These are phyloP conservation scores for Cordyceps militaris DNA, from an alignment of 2,329 filamentous ascomycete genomes.

Conservation along the genomic window DNA sequence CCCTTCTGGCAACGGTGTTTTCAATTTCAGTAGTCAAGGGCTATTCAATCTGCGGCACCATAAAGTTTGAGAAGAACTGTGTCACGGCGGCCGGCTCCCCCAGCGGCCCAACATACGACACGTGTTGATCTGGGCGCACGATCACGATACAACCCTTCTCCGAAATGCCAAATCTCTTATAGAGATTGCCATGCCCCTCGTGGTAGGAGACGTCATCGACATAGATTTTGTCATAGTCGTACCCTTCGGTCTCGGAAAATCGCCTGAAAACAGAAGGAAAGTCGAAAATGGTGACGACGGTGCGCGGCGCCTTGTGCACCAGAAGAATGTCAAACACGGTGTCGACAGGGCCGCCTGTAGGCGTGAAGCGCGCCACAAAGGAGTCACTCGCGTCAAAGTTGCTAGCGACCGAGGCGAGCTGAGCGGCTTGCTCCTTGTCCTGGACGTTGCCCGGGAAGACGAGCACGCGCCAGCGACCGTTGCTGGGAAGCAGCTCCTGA, in stretches of 20 bases:
- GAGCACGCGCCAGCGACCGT: conserved; percentile 52
- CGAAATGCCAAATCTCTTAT: conserved; percentile 51
- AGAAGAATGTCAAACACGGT: conserved; percentile 52
- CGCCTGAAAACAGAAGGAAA: conserved; percentile 43
- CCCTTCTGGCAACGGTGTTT: no score
- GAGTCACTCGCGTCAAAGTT: conserved; percentile 24
- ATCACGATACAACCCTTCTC: conserved; percentile 51
- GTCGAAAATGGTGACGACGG: conserved; percentile 42
- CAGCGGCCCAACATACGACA: conserved; percentile 37
- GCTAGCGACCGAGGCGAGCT: conserved; percentile 41
- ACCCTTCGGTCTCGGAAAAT: conserved; percentile 39
- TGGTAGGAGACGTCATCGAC: conserved; percentile 48
- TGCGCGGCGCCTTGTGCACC: conserved; percentile 47
- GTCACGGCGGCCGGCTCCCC: conserved; percentile 29
- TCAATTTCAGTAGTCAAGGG: no score
- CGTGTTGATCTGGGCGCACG: conserved; percentile 61
- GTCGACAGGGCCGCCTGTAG: conserved; percentile 3
- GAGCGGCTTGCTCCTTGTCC: conserved; percentile 32
- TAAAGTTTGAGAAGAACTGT: conserved; percentile 27
- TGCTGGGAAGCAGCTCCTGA: conserved; percentile 47
- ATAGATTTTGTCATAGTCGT: conserved; percentile 51
- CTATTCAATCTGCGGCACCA: conserved; percentile 12
- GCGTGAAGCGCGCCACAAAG: conserved; percentile 13
- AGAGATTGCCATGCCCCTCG: conserved; percentile 42
- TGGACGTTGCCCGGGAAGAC: conserved; percentile 56